Evolutionary conservation across 208 protist species (phyloP).

Genomic region (Crithidia sp.): DNA sequence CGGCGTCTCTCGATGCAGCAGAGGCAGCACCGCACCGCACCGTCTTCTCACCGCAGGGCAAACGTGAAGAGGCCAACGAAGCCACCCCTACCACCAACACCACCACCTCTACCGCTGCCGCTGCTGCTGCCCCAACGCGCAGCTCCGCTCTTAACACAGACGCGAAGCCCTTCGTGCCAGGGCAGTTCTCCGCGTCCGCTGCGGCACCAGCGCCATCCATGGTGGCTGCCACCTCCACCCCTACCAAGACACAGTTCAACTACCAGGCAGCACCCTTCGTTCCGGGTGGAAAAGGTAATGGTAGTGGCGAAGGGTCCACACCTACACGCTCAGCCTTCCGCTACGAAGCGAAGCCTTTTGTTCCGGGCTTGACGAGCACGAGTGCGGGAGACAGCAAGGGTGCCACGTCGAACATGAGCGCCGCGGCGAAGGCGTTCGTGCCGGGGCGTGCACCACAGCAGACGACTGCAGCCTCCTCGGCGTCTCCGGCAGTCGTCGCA

Average conservation of each 20-base stretch:
- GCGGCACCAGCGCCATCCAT: background rate
- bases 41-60: conserved; percentile 6
- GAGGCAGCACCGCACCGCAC: conserved; percentile 3
- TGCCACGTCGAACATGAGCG: conserved; percentile 14
- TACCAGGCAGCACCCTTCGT: conserved; percentile 45
- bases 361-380: conserved; percentile 3
- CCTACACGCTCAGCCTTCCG: conserved; percentile 2
- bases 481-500: too few species aligned
- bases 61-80: background rate
- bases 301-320: background rate
- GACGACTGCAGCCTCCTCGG: too few species aligned
- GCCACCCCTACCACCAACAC: conserved; percentile 5
- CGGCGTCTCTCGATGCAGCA: conserved; percentile 3
- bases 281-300: background rate
- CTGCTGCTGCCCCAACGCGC: background rate
- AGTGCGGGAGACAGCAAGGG: too few species aligned
- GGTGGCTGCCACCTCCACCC: conserved; percentile 11
- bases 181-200: background rate
- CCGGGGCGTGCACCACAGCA: too few species aligned
- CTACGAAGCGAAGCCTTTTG: conserved; percentile 24
- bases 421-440: too few species aligned
- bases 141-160: conserved; percentile 24
- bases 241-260: conserved; percentile 42
- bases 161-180: conserved; percentile 41
- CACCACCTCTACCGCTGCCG: conserved; percentile 5